phyloP scores from a whole-genome alignment of 1,139 yeast species.

The Hansenula lynferdii region DNA sequence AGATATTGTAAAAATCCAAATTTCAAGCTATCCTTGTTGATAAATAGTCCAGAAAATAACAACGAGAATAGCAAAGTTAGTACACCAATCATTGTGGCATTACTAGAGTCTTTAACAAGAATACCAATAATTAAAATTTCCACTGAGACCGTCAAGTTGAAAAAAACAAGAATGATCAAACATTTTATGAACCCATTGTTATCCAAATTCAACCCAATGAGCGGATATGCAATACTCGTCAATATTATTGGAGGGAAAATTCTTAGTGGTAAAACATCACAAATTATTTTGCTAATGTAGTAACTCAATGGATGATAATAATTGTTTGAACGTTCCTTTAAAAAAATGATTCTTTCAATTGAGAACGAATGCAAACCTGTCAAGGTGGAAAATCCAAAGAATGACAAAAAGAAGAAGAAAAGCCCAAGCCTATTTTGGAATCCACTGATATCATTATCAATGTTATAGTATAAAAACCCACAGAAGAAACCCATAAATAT shows the following conservation, averaged over 20 bases:
- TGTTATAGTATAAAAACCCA: conserved; percentile 79
- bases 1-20: conserved; percentile 78
- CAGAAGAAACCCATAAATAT: conserved; percentile 75
- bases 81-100: conserved; percentile 87
- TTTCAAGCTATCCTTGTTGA: conserved; percentile 53
- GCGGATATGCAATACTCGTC: conserved; percentile 83
- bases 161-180: conserved; percentile 63
- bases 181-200: conserved; percentile 75
- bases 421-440: conserved; percentile 93
- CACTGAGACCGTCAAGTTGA: conserved; percentile 81
- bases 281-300: conserved; percentile 75
- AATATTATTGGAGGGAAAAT: conserved; percentile 85
- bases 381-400: conserved; percentile 90
- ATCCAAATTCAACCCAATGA: conserved; percentile 81
- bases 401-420: conserved; percentile 82
- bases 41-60: conserved; percentile 87
- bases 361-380: conserved; percentile 90
- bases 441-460: conserved; percentile 87
- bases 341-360: conserved; percentile 79
- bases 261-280: conserved; percentile 87
- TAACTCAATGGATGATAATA: conserved; percentile 86
- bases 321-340: conserved; percentile 91
- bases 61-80: conserved; percentile 77
- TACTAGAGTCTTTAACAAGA: conserved; percentile 82
- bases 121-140: conserved; percentile 88